These are phyloP conservation scores for Tephrocybe rancida DNA, from an alignment of 768 basidiomycete species.

Conservation along the genomic window DNA sequence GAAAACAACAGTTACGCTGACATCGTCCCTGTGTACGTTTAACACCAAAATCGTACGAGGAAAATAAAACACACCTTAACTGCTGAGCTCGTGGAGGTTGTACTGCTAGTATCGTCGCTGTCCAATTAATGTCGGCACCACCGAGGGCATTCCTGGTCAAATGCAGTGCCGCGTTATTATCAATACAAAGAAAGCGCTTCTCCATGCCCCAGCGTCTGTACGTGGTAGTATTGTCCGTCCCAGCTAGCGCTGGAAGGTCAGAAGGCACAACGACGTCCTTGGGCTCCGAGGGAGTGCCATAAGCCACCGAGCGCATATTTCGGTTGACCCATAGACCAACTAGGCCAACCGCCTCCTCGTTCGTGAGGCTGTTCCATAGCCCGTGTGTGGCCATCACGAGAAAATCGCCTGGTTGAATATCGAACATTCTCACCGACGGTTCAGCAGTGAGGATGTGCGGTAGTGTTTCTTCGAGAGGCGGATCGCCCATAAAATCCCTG, in stretches of 20 bases:
- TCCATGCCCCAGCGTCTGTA: slow-evolving; percentile 36
- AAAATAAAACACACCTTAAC: slow-evolving; percentile 30
- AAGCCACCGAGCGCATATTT: slow-evolving; percentile 1
- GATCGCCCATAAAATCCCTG: slow-evolving; percentile 4
- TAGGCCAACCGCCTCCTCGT: slow-evolving; percentile 56
- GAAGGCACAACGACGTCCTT: slow-evolving; percentile 15
- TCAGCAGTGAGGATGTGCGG: slow-evolving; percentile 13
- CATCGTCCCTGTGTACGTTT: slow-evolving; percentile 6
- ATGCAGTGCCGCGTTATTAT: slow-evolving; percentile 52
- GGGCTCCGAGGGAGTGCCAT: not conserved
- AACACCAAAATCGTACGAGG: not conserved
- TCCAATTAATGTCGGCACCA: slow-evolving; percentile 45
- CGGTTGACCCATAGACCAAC: slow-evolving; percentile 49
- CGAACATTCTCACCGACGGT: slow-evolving; percentile 48
- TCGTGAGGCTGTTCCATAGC: slow-evolving; percentile 55
- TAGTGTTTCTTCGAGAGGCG: not conserved
- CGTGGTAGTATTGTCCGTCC: slow-evolving; percentile 33
- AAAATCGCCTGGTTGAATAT: slow-evolving; percentile 50
- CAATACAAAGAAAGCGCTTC: slow-evolving; percentile 41
- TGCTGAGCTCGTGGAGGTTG: slow-evolving; percentile 34
- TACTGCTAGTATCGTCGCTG: slow-evolving; percentile 36
- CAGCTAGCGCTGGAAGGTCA: slow-evolving; percentile 30
- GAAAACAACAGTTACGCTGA: slow-evolving; percentile 14
- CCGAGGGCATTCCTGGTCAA: too few relatives aligned
- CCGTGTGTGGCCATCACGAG: slow-evolving; percentile 56